Evolutionary conservation across 116 monocot species (phyloP).

Genomic region (Dioscorea cayenensis): DNA sequence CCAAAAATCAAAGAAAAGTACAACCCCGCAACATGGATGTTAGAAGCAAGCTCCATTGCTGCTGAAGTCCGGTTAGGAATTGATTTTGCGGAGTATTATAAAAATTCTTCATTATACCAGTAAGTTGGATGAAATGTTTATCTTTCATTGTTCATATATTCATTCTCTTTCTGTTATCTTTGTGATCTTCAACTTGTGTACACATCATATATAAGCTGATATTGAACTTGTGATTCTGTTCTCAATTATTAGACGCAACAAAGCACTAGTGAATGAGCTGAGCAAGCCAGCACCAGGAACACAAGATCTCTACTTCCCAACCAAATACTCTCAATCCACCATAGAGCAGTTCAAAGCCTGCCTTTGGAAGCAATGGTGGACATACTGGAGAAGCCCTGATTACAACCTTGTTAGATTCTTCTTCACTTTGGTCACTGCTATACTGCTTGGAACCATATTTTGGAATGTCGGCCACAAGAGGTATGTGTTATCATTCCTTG

Average conservation of each 20-base stretch:
- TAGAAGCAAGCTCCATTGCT: slow-evolving; percentile 12
- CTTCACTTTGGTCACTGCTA: slow-evolving; percentile 31
- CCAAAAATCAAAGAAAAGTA: slow-evolving; percentile 14
- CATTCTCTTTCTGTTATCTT: not conserved
- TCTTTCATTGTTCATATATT: not conserved
- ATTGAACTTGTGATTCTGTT: not conserved
- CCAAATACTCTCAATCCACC: slow-evolving; percentile 34
- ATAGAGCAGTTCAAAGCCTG: slow-evolving; percentile 45
- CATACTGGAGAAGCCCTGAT: slow-evolving; percentile 64
- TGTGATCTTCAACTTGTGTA: not conserved
- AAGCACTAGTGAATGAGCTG: slow-evolving; percentile 24
- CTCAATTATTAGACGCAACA: slow-evolving; percentile 20
- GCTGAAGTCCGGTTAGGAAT: slow-evolving; percentile 1
- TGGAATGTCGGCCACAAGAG: slow-evolving; percentile 58
- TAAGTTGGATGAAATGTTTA: slow-evolving; percentile 2
- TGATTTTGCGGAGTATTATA: slow-evolving; percentile 11
- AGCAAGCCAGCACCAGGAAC: slow-evolving; percentile 27
- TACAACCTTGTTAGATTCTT: slow-evolving; percentile 53
- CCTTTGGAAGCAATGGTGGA: slow-evolving; percentile 55
- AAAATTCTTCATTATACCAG: slow-evolving; percentile 3
- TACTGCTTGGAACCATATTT: slow-evolving; percentile 58
- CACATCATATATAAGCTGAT: not conserved
- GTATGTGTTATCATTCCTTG: slow-evolving; percentile 5
- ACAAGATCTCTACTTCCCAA: slow-evolving; percentile 39
- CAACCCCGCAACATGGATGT: slow-evolving; percentile 29